Evolutionary conservation across 2,329 filamentous ascomycete genomes (phyloP), one percentile per base, ranked within the genome.

Genomic region (Claviceps pazoutovae): DNA sequence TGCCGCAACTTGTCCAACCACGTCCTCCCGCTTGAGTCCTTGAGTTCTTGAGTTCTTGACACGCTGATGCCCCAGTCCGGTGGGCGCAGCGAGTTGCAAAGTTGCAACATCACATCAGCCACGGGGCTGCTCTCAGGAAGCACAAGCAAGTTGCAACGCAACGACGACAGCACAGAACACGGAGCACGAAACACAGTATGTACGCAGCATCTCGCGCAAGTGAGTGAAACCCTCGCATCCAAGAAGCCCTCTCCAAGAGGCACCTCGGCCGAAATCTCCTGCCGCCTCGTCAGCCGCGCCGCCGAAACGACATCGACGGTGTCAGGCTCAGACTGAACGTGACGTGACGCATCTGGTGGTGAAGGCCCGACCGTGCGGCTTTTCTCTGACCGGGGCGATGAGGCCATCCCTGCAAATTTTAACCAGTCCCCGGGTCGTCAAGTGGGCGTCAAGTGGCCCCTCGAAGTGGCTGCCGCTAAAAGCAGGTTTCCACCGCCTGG

Each of bases 401-500:
- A 42, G 17, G 17, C 17, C 19, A 46, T 51, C 49, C 49, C 49
- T 47, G 50, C 36, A 47, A 36, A 23, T 41, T 51, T 30, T 34
- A 3, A 26, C 48, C 19, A 45, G 14, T 8, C 48, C 37, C 7
- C 2, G 14, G 11, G 46, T 11, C 30, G 30, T 34, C 30, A 34
- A 34, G 30, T 34, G 16, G 46, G 4, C 30, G 30, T 30, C 30
- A 30, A 30, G 30, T 30, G 30, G 30, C 26, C 7, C 26, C 26
- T 34, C 4, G 9, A 34, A 43, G 50, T 43, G 49, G 49, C 49
- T 45, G 42, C 49, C 34, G 42, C 49, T 46, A 19, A 30, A 34
- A 41, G 50, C 36, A 5, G 37, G 17, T 11, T 37, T n/a, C 19
- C 34, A 13, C 16, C 23, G 37, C 36, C 44, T 51, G 37, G 43